Evolutionary conservation across 2,329 filamentous ascomycete species (phyloP).

Genomic region (Penicillium sp.): DNA sequence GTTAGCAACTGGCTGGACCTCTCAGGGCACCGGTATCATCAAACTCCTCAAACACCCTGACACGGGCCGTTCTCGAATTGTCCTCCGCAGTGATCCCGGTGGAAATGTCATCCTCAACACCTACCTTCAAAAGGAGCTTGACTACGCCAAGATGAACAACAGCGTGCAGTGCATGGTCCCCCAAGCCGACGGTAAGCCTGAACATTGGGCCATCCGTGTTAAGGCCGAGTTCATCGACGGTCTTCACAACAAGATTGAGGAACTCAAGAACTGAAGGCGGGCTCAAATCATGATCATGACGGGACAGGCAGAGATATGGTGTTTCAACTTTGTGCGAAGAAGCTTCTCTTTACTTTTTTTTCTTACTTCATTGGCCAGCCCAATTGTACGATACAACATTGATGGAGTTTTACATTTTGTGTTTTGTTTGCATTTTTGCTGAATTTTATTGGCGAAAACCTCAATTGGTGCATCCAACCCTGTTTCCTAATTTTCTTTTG

Average conservation of each 20-base stretch:
- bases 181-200: slow-evolving; percentile 58
- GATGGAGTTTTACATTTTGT: slow-evolving; percentile 3
- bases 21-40: slow-evolving; percentile 68
- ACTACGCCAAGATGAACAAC: slow-evolving; percentile 57
- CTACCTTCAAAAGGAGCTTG: slow-evolving; percentile 57
- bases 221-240: slow-evolving; percentile 42
- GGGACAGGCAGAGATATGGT: neutral
- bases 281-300: neutral
- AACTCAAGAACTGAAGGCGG: slow-evolving; percentile 19
- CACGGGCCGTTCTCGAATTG: slow-evolving; percentile 63
- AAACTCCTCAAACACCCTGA: slow-evolving; percentile 72
- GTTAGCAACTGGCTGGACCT: slow-evolving; percentile 61
- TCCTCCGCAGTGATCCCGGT: slow-evolving; percentile 72
- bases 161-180: slow-evolving; percentile 49
- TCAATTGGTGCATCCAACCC: slow-evolving; percentile 2
- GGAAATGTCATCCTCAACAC: slow-evolving; percentile 74
- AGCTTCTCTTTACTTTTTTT: neutral
- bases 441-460: slow-evolving; percentile 5
- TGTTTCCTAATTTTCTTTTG: neutral
- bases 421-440: slow-evolving; percentile 1
- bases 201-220: slow-evolving; percentile 70
- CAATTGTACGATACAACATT: slow-evolving; percentile 16
- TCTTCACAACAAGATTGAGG: slow-evolving; percentile 14
- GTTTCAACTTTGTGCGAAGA: neutral
- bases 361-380: neutral